Evolutionary conservation across 2,329 filamentous ascomycete genomes (phyloP), one percentile per base, ranked within the genome.

Genomic region (Hypoxylon sp.): DNA sequence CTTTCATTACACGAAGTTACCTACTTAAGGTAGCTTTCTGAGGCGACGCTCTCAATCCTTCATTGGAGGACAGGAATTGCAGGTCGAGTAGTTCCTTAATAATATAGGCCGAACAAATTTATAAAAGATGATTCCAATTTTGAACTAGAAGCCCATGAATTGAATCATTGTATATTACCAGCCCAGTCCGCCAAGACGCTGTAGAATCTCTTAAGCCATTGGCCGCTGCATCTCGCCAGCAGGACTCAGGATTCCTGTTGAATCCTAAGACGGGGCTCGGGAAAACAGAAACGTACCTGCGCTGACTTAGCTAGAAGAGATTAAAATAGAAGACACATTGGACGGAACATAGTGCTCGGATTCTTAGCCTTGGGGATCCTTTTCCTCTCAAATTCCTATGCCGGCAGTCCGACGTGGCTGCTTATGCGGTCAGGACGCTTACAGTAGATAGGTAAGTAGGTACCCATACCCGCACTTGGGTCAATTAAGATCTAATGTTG

Each of bases 341-440:
- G 3, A 14, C 25, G n/a, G 28, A 28, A 19, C 23, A 9, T 55
- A 3, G n/a, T 17, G 9, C 14, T 41, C 25, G 52, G 10, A 55
- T 55, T 10, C 11, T 48, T 14, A 23, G 45, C 10, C 11, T 5
- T 46, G 17, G 21, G 23, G 51, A 34, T 56, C 21, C 23, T 57
- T 58, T 10, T 21, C 17, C 17, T 38, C 14, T 17, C 36, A 17
- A 17, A 25, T 38, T 48, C 28, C 13, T 58, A 36, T 19, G 30
- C 11, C 56, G 46, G 46, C 19, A 30, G 45, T 59, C 45, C 56
- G 56, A 21, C 19, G 45, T 51, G 56, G 56, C 56, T 59, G 56
- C 46, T 50, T 50, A 45, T 28, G 36, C 13, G 36, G 11, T 51
- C 13, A 21, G 19, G 6, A 45, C 9, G 51, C 10, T 14, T 14